These are phyloP conservation scores for Jamesozyma piceae DNA, from an alignment of 805 yeast genomes.

Conservation along the genomic window DNA sequence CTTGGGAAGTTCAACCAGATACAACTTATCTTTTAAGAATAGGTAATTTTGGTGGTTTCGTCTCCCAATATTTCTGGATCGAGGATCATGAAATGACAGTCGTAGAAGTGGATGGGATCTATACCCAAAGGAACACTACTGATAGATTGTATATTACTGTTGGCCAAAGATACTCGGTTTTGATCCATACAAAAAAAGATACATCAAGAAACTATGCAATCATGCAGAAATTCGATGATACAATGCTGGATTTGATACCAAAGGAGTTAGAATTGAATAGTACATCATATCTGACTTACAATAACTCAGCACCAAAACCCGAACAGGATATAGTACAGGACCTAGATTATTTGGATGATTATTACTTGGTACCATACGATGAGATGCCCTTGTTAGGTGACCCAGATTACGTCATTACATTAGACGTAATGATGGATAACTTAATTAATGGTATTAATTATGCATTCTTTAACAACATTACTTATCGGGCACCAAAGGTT, in stretches of 20 bases:
- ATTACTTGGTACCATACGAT: constrained; percentile 56
- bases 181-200: constrained; percentile 61
- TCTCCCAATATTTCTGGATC: constrained; percentile 79
- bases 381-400: constrained; percentile 49
- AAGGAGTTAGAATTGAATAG: constrained; percentile 55
- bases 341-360: constrained; percentile 62
- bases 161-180: constrained; percentile 85
- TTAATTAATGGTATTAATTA: constrained; percentile 81
- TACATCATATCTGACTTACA: constrained; percentile 65
- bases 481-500: constrained; percentile 72
- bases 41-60: constrained; percentile 83
- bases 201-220: constrained; percentile 67
- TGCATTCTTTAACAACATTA: constrained; percentile 89
- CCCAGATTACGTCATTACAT: constrained; percentile 58
- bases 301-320: constrained; percentile 35
- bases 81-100: constrained; percentile 82
- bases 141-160: constrained; percentile 68
- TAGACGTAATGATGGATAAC: constrained; percentile 77
- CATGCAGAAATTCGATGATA: constrained; percentile 70
- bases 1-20: constrained; percentile 75
- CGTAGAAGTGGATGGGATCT: constrained; percentile 87
- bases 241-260: constrained; percentile 74
- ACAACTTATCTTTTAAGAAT: constrained; percentile 76
- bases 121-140: constrained; percentile 67
- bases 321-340: constrained; percentile 37